phyloP scores from a whole-genome alignment of 306 rosid genomes.

The Echinosophora koreensis region DNA sequence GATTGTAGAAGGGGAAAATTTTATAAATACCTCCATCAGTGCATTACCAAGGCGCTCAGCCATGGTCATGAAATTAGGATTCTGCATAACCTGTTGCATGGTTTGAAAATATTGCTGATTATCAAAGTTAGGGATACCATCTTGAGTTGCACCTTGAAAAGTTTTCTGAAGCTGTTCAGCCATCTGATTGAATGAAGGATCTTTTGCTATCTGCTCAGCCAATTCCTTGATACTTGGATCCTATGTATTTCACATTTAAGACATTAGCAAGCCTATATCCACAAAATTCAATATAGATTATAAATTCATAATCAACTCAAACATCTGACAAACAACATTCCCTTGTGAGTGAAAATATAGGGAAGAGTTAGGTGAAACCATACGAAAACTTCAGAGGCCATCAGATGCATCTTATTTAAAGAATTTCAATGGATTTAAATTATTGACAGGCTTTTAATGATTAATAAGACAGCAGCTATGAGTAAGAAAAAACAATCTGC shows the following conservation, averaged over 20 bases:
- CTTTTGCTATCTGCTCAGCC: conserved; percentile 96
- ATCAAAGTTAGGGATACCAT: conserved; percentile 83
- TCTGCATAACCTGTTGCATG: conserved; percentile 99
- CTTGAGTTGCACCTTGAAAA: conserved; percentile 76
- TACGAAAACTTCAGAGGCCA: background rate
- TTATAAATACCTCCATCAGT: conserved; percentile 82
- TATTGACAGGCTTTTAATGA: conserved; percentile 2
- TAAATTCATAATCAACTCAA: conserved; percentile 28
- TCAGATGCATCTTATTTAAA: conserved; percentile 22
- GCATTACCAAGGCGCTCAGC: conserved; percentile 97
- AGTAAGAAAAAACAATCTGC: conserved; percentile 19
- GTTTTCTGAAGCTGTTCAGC: conserved; percentile 97
- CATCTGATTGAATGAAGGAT: conserved; percentile 97
- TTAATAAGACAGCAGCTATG: conserved; percentile 11
- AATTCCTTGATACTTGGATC: conserved; percentile 98
- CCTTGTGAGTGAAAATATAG: conserved; percentile 23
- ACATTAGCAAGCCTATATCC: conserved; percentile 34
- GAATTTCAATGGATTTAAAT: conserved; percentile 6
- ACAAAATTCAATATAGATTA: conserved; percentile 4
- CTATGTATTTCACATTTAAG: conserved; percentile 52
- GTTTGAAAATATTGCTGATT: conserved; percentile 81
- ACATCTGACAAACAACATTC: conserved; percentile 34
- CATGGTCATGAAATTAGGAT: conserved; percentile 97
- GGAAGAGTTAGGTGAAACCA: conserved; percentile 9
- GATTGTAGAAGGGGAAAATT: conserved; percentile 16